Evolutionary conservation across 1,284 basidiomycete species (phyloP), one percentile per base, ranked within the genome.

Genomic region (Earliella scabrosa): DNA sequence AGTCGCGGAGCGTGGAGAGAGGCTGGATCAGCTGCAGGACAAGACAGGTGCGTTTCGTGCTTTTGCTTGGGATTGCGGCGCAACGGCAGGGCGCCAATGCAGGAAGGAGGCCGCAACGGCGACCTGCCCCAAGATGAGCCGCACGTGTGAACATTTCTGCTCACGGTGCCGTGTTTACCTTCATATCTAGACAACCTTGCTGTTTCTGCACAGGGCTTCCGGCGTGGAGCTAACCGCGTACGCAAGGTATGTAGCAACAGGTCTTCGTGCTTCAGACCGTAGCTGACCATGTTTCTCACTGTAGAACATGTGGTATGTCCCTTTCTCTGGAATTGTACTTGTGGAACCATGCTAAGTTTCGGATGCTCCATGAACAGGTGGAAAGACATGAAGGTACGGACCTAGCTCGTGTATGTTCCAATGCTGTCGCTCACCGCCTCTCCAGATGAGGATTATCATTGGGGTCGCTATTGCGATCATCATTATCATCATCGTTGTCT

Each of bases 171-270:
- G n/a, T n/a, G n/a, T n/a, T n/a, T n/a, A n/a, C n/a, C n/a, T n/a
- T n/a, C n/a, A n/a, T n/a, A n/a, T 40, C 29, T 66, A 97, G 97
- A 99, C 76, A 98, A 92, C 71, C 86, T 99, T 55, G 96, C 97
- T 27, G 93, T 98, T 35, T 98, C 95, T n/a, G 97, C 97, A 11
- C 97, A 99, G 79, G 95, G 95, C 27, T 99, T 99, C 87, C 88
- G 95, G 61, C 86, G 94, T 65, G 96, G 97, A 62, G 97, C 97
- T 50, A 98, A 97, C 79, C 86, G 94, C 61, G 97, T 99, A 45
- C 88, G 97, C 74, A 99, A 99, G 85, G 94, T 96, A 71, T 80
- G 95, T 86, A 10, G 5, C 8, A 18, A 36, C 21, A 6, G 23
- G n/a, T 7, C 20, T 32, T 29, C 36, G 20, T 23, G 16, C 40